Evolutionary conservation across 345 rosid genomes (phyloP).

Genomic region (Barbarea vulgaris): DNA sequence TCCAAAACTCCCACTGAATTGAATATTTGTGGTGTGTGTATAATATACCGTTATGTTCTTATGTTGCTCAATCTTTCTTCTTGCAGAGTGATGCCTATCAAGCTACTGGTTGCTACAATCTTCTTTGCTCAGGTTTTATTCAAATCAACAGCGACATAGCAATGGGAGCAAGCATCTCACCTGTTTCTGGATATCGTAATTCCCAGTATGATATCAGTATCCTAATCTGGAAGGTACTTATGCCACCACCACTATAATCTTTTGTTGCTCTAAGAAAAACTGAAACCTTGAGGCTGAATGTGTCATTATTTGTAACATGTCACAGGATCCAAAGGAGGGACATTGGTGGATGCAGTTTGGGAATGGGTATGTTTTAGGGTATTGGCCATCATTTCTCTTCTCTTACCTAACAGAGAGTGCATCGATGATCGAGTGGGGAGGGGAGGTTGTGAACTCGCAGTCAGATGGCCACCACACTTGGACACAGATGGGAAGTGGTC

Average conservation of each 20-base stretch:
- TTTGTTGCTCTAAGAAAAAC: background rate
- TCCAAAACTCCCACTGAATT: constrained; percentile 1
- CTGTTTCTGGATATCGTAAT: constrained; percentile 78
- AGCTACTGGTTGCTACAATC: constrained; percentile 99
- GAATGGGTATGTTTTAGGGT: constrained; percentile 77
- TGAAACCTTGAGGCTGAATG: background rate
- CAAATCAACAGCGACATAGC: constrained; percentile 92
- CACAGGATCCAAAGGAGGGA: constrained; percentile 93
- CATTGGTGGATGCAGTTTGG: constrained; percentile 99
- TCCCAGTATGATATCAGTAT: constrained; percentile 95
- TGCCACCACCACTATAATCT: background rate
- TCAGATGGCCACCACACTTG: constrained; percentile 81
- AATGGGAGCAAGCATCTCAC: constrained; percentile 99
- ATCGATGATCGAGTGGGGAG: constrained; percentile 99
- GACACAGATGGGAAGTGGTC: constrained; percentile 99
- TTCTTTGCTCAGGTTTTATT: constrained; percentile 93
- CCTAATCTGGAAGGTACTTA: constrained; percentile 91
- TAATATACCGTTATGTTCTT: background rate
- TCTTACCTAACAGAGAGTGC: constrained; percentile 95
- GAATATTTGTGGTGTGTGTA: background rate
- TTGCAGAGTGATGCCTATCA: constrained; percentile 96
- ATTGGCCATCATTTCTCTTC: constrained; percentile 96
- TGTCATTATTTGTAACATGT: constrained; percentile 5
- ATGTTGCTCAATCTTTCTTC: constrained; percentile 12
- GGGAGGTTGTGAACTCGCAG: constrained; percentile 91